Evolutionary conservation across 225 moss, liverwort and hornwort species (phyloP).

Genomic region (Straminergon stramineum): DNA sequence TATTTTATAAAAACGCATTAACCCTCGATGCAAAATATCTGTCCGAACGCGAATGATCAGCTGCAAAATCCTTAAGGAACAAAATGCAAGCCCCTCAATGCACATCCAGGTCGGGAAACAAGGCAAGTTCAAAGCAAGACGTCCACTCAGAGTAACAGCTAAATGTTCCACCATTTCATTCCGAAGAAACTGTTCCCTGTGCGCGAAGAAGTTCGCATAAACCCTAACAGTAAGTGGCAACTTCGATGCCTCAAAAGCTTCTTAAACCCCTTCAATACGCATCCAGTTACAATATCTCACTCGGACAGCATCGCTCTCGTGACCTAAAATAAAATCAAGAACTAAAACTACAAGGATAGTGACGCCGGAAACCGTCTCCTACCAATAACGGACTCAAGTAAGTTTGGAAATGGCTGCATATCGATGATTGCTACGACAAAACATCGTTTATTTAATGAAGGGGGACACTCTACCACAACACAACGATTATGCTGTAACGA

Average conservation of each 20-base stretch:
- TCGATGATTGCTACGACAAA: background rate
- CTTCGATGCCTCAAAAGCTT: background rate
- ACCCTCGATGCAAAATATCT: background rate
- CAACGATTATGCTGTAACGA: background rate
- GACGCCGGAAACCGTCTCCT: background rate
- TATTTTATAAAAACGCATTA: background rate
- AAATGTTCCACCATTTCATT: background rate
- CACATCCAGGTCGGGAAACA: background rate
- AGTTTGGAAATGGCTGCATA: background rate
- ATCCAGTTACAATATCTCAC: background rate
- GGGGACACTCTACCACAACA: background rate
- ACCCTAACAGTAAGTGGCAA: background rate
- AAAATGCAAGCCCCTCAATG: background rate
- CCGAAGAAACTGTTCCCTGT: background rate
- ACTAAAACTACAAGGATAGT: background rate
- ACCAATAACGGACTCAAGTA: background rate
- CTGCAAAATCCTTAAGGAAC: background rate
- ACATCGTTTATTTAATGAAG: background rate
- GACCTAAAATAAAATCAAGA: background rate
- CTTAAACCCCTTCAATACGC: background rate
- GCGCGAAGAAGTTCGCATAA: background rate
- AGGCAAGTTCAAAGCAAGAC: background rate
- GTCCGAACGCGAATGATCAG: background rate
- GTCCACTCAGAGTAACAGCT: background rate
- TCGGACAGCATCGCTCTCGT: background rate